Base-by-base conservation (phyloP, 129 eudicot genomes). In the Flaveria ramosissima region DNA sequence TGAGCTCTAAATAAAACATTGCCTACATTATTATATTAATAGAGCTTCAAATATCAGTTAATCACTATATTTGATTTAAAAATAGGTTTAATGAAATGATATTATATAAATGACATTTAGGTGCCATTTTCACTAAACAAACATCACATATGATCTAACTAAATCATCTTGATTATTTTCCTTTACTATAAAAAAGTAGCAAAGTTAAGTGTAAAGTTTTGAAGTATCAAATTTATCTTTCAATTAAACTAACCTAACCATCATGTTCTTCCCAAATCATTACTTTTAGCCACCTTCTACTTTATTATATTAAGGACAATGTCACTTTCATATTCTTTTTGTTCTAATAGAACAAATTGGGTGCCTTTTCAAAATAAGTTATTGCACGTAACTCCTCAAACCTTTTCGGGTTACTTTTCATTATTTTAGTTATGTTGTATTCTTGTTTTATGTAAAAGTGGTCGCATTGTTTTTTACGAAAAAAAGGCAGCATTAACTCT, bases 231-330 rank as follows among this genome's bases (percentile, higher is more conserved):
- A 14, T 30, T 62, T 62, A 42, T 15, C 30, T 73, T 20, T 43
- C 45, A 74, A 15, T 27, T 67, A 67, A 69, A 23, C 59, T 10
- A 69, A 46, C 73, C 47, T 74, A 10, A 43, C 70, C 60, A 41
- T 43, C 78, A 60, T 21, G 61, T 15, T 74, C 2, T 5, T 9
- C 78, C 78, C 67, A 73, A 36, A 56, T 56, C 21, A 20, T 73
- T 57, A 21, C 78, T 60, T 73, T 73, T 43, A 57, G 78, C 10
- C 56, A 43, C 59, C 39, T 47, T 20, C 41, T 62, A 75, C 62
- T 63, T 26, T 47, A 63, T 20, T 12, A 17, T 9, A 4, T 30
- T 64, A n/a, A 62, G 15, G 13, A 45, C 15, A 27, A 11, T 14
- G 5, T 6, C 13, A 62, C 45, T 63, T 63, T 7, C 19, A 63